Conservation (phyloP, 164 flowering plant species). For the Litsea cubeba region DNA sequence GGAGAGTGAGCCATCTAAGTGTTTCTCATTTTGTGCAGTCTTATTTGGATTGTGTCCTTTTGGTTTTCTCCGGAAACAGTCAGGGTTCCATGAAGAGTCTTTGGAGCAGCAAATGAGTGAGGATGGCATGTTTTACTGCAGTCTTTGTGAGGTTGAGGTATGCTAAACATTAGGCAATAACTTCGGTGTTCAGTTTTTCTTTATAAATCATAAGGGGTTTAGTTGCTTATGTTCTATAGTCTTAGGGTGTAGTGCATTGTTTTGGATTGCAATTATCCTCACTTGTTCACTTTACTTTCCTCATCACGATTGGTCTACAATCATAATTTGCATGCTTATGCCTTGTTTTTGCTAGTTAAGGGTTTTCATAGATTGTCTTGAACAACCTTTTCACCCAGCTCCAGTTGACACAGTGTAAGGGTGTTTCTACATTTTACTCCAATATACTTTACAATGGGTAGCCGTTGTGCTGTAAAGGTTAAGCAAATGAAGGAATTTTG, state of each 20-base stretch:
- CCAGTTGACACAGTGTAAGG: too few species aligned
- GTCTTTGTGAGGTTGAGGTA: slow-evolving; percentile 96
- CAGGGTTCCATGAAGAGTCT: slow-evolving; percentile 41
- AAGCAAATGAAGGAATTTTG: too few species aligned
- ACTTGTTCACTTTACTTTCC: neutral
- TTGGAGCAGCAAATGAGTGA: slow-evolving; percentile 69
- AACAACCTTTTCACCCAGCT: too few species aligned
- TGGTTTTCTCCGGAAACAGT: slow-evolving; percentile 43
- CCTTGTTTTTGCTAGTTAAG: neutral
- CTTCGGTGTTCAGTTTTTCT: neutral
- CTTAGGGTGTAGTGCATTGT: too few species aligned
- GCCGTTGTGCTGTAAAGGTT: neutral
- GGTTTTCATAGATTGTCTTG: neutral
- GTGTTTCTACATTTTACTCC: too few species aligned
- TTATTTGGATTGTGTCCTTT: slow-evolving; percentile 48
- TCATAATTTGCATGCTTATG: too few species aligned
- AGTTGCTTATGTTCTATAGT: neutral
- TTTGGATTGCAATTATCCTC: neutral
- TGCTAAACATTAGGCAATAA: slow-evolving; percentile 8
- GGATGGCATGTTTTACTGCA: slow-evolving; percentile 98
- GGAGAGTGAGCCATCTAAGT: slow-evolving; percentile 18
- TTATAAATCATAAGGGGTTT: neutral
- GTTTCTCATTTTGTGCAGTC: slow-evolving; percentile 25
- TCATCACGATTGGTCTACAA: neutral
- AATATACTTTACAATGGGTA: neutral